Evolutionary conservation across 495 filamentous ascomycete species (phyloP).

Genomic region (Acidomyces sp.): DNA sequence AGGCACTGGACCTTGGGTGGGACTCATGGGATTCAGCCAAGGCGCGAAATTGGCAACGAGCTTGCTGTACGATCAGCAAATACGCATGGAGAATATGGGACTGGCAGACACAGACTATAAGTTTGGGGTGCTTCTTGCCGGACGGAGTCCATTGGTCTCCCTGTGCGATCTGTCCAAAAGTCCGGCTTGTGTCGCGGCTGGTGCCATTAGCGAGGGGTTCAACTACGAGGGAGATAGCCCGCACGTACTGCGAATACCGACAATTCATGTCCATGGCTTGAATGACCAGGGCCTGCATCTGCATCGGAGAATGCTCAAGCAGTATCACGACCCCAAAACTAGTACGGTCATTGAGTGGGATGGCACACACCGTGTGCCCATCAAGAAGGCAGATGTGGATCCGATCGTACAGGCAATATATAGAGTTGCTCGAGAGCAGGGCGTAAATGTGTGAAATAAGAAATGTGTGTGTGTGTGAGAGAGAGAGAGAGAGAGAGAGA

Average conservation of each 20-base stretch:
- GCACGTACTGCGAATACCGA: constrained; percentile 37
- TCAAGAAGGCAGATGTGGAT: constrained; percentile 42
- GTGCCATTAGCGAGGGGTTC: constrained; percentile 28
- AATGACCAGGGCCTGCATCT: constrained; percentile 40
- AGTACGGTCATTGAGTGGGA: constrained; percentile 46
- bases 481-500: too few species aligned
- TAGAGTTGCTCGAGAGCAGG: constrained; percentile 13
- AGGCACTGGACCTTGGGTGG: constrained; percentile 42
- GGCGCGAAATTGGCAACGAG: constrained; percentile 49
- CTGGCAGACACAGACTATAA: constrained; percentile 22
- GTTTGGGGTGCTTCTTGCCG: constrained; percentile 42
- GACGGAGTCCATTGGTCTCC: constrained; percentile 40
- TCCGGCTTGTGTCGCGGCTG: constrained; percentile 23
- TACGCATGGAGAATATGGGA: constrained; percentile 22
- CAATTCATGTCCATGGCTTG: constrained; percentile 51
- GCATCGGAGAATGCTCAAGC: constrained; percentile 37
- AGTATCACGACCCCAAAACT: constrained; percentile 37
- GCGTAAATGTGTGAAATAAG: constrained; percentile 16
- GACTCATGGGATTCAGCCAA: constrained; percentile 42
- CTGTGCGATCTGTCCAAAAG: constrained; percentile 29
- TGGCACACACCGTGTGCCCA: constrained; percentile 44
- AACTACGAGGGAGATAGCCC: constrained; percentile 23
- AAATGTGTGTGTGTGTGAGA: too few species aligned
- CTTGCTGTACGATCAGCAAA: constrained; percentile 30
- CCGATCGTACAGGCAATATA: constrained; percentile 35